These are phyloP conservation scores for Septoria linicola DNA, from an alignment of 2,329 filamentous ascomycete species.

Conservation along the genomic window DNA sequence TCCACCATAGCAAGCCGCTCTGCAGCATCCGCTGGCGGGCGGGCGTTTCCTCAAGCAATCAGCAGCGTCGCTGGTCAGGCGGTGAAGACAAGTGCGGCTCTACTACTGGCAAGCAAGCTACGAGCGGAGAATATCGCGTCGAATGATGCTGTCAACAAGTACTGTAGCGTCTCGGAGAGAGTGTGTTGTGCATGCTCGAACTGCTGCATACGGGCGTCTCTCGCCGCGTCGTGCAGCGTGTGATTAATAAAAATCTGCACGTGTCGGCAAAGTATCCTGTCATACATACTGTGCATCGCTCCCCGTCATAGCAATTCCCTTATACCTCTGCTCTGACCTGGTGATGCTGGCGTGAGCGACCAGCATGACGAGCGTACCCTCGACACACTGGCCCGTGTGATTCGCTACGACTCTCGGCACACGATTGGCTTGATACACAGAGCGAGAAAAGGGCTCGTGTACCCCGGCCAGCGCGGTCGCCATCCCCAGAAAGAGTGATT, in stretches of 20 bases:
- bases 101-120: too few relatives aligned
- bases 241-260: neutral
- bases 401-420: constrained; percentile 13
- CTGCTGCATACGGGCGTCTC: too few relatives aligned
- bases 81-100: constrained; percentile 14
- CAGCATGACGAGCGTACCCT: constrained; percentile 5
- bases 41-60: constrained; percentile 7
- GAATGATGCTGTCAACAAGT: too few relatives aligned
- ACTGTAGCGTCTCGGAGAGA: too few relatives aligned
- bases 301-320: neutral
- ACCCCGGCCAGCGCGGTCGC: neutral
- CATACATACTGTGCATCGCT: neutral
- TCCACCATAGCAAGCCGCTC: constrained; percentile 3
- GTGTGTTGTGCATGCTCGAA: constrained; percentile 5
- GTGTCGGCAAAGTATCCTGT: neutral
- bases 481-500: constrained; percentile 1
- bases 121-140: constrained; percentile 2
- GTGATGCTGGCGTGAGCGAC: constrained; percentile 1
- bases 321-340: constrained; percentile 1
- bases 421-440: constrained; percentile 9
- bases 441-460: constrained; percentile 6
- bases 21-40: neutral
- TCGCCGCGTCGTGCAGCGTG: too few relatives aligned
- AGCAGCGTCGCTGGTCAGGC: constrained; percentile 9
- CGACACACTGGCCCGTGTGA: neutral